Evolutionary conservation across 2,329 filamentous ascomycete genomes (phyloP), one percentile per base, ranked within the genome.

Genomic region (Ceratocystis alfenasii): DNA sequence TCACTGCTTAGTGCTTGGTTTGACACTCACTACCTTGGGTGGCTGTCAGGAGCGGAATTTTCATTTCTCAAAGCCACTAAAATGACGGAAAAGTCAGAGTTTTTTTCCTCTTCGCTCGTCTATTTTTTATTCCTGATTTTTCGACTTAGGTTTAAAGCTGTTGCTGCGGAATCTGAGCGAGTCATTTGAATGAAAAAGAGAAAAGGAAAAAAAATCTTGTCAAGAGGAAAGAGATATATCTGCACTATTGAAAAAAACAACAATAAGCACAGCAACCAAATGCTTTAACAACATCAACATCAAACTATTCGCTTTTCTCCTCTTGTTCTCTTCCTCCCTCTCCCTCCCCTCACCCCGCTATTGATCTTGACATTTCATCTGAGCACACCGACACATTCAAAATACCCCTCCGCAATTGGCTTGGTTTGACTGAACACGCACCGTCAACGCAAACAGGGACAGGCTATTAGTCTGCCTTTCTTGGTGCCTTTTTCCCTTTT

Each of bases 331-430:
- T 53, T 28, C 5, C 20, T 53, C 10, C 20, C 46, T 20, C 46
- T n/a, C 28, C 48, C 48, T 53, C 48, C n/a, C n/a, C 48, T 25
- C 22, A n/a, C 48, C 55, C 55, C 55, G 55, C 28, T 59, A 59
- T 59, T 59, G 55, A 59, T 36, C 30, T 36, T 59, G 30, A 15
- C 25, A 59, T 59, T 36, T 59, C 55, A 59, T 59, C 55, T 59
- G 55, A 36, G 55, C 55, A 59, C 55, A 59, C 55, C 55, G 25
- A 59, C 55, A 59, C 48, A 53, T 22, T 22, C 48, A 20, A n/a
- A n/a, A 36, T 59, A 59, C 55, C 5, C 55, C 55, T 59, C 30
- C 55, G 28, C 55, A 59, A 59, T 59, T 36, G 55, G 30, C 8
- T 59, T 59, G 55, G 28, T 12, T 41, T 41, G 55, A 59, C 30